Conservation (phyloP, 495 filamentous ascomycete species). For the Penicillium odoratum region DNA sequence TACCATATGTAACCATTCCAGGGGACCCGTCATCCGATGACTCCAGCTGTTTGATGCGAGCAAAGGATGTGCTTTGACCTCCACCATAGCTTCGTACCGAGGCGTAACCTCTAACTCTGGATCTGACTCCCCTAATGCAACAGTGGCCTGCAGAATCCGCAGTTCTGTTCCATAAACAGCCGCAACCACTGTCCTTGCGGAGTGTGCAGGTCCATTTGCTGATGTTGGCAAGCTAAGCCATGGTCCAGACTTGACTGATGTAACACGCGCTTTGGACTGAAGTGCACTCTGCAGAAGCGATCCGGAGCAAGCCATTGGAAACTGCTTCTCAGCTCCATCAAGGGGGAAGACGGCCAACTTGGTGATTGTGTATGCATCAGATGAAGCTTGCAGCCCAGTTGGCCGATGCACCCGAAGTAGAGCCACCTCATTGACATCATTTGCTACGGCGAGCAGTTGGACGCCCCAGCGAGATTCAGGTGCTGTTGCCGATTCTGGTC, state of each 20-base stretch:
- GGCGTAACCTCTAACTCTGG: not conserved
- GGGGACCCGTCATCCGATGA: constrained; percentile 34
- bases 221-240: constrained; percentile 26
- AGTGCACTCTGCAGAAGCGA: constrained; percentile 35
- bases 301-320: constrained; percentile 16
- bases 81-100: constrained; percentile 8
- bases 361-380: constrained; percentile 19
- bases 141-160: constrained; percentile 28
- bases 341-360: constrained; percentile 29
- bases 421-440: constrained; percentile 45
- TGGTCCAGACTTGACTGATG: constrained; percentile 38
- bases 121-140: constrained; percentile 13
- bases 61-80: constrained; percentile 23
- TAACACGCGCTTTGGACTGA: constrained; percentile 20
- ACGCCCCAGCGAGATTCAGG: constrained; percentile 45
- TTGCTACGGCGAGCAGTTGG: constrained; percentile 36
- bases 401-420: constrained; percentile 27
- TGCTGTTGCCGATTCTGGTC: constrained; percentile 6
- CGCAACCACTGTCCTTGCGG: constrained; percentile 30
- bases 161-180: constrained; percentile 31
- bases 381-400: not conserved
- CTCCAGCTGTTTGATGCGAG: constrained; percentile 5
- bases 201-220: constrained; percentile 5
- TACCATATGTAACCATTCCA: constrained; percentile 39
- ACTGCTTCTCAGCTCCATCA: constrained; percentile 10